Conservation (phyloP, 495 filamentous ascomycete species). For the Penicillium subrubescens region DNA sequence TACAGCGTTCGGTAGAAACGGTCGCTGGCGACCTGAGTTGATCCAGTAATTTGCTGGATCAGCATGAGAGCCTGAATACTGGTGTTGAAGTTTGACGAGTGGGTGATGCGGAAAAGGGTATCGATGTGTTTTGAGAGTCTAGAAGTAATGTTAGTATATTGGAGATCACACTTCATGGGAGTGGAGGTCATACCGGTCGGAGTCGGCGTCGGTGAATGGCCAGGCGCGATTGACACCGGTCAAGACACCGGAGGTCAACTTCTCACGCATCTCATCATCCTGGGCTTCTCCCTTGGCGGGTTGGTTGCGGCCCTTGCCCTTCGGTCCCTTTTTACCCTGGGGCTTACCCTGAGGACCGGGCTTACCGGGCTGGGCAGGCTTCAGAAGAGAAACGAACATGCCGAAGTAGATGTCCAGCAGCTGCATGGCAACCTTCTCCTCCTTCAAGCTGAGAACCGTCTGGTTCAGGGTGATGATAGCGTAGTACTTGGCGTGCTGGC, state of each 20-base stretch:
- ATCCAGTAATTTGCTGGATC: constrained; percentile 85
- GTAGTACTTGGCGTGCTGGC: constrained; percentile 87
- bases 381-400: constrained; percentile 76
- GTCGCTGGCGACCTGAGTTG: constrained; percentile 77
- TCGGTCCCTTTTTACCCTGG: constrained; percentile 29
- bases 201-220: constrained; percentile 83
- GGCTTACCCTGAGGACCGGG: constrained; percentile 25
- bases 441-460: constrained; percentile 82
- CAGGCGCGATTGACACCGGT: constrained; percentile 95
- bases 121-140: constrained; percentile 85
- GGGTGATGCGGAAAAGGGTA: constrained; percentile 90
- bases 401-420: constrained; percentile 89
- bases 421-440: constrained; percentile 78
- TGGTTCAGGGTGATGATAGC: constrained; percentile 96
- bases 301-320: constrained; percentile 50
- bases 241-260: constrained; percentile 84
- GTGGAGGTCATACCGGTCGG: constrained; percentile 54
- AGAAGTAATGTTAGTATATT: constrained; percentile 28
- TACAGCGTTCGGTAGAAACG: constrained; percentile 95
- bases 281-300: constrained; percentile 53
- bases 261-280: constrained; percentile 76
- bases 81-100: constrained; percentile 98
- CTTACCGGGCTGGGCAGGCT: constrained; percentile 50
- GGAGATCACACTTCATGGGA: background rate
- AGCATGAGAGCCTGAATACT: constrained; percentile 94